phyloP scores from a whole-genome alignment of 2,329 filamentous ascomycete species.

The Dothideomycetidae sp. region DNA sequence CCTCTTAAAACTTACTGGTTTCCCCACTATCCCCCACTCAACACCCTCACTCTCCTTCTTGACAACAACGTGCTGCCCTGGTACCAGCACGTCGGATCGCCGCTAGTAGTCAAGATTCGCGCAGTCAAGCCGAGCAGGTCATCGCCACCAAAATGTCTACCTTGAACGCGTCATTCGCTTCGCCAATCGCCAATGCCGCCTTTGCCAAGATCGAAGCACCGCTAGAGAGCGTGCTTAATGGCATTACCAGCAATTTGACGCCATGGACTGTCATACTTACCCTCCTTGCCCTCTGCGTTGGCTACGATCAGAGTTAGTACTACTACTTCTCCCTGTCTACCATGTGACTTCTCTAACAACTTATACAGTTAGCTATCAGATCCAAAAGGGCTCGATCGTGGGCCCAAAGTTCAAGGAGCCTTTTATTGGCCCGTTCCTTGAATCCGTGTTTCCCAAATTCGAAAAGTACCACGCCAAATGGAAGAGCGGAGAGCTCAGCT shows the following conservation, averaged over 20 bases:
- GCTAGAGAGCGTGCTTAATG: constrained; percentile 37
- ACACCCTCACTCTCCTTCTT: too few species aligned
- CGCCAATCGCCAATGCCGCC: constrained; percentile 50
- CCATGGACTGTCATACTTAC: constrained; percentile 56
- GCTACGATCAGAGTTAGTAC: constrained; percentile 78
- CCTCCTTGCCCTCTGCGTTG: constrained; percentile 53
- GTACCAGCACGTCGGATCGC: too few species aligned
- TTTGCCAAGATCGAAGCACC: constrained; percentile 39
- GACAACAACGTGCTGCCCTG: too few species aligned
- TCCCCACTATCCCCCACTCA: too few species aligned
- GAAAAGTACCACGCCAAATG: constrained; percentile 85
- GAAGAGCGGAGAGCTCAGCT: constrained; percentile 80
- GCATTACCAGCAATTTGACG: constrained; percentile 43
- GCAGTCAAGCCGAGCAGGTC: too few species aligned
- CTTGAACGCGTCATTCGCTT: constrained; percentile 53
- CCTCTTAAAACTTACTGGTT: too few species aligned
- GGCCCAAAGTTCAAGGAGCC: constrained; percentile 35
- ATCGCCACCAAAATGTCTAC: constrained; percentile 11
- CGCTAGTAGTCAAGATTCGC: too few species aligned
- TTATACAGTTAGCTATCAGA: constrained; percentile 32
- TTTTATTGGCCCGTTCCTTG: constrained; percentile 75
- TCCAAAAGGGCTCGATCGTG: constrained; percentile 32
- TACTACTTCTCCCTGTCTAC: neutral
- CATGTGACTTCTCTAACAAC: constrained; percentile 15
- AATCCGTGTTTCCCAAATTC: constrained; percentile 86